Percentiles rank a stretch among this genome's conserved stretches.
Evolutionary conservation across 1,139 yeast genomes (phyloP).

Genomic region (Candida sp.): DNA sequence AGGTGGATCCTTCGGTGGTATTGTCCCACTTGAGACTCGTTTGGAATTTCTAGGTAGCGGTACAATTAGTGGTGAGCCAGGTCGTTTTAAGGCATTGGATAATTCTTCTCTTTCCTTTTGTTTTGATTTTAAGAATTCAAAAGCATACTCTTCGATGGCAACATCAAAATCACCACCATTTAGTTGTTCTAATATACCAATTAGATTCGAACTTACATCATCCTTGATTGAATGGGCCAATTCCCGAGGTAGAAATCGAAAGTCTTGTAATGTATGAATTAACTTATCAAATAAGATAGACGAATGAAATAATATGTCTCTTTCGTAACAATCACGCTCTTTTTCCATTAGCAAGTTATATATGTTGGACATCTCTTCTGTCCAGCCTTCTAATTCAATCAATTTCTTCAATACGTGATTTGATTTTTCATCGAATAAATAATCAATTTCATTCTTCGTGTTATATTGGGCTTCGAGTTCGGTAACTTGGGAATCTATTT

Average conservation of each 20-base stretch:
- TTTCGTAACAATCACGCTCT: slow-evolving; percentile 46
- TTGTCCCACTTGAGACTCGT: not conserved
- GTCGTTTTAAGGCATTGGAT: slow-evolving; percentile 12
- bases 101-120: slow-evolving; percentile 12
- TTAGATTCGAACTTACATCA: slow-evolving; percentile 8
- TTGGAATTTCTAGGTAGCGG: slow-evolving; percentile 17
- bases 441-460: slow-evolving; percentile 49
- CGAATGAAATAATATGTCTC: slow-evolving; percentile 53
- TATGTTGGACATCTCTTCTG: slow-evolving; percentile 32
- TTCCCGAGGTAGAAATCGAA: slow-evolving; percentile 15
- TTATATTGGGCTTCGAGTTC: slow-evolving; percentile 51
- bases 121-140: slow-evolving; percentile 27
- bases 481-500: slow-evolving; percentile 38
- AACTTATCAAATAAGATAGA: slow-evolving; percentile 46
- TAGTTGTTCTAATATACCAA: slow-evolving; percentile 21
- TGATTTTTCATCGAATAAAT: slow-evolving; percentile 40
- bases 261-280: slow-evolving; percentile 24
- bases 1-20: slow-evolving; percentile 10
- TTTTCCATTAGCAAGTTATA: slow-evolving; percentile 39
- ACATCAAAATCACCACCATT: slow-evolving; percentile 38
- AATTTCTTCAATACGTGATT: slow-evolving; percentile 41
- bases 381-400: slow-evolving; percentile 56
- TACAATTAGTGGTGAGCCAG: slow-evolving; percentile 24
- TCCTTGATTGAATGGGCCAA: slow-evolving; percentile 10
- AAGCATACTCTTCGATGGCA: slow-evolving; percentile 26